phyloP scores from a whole-genome alignment of 75 land plant genomes.

The Adiantum capillusveneris region DNA sequence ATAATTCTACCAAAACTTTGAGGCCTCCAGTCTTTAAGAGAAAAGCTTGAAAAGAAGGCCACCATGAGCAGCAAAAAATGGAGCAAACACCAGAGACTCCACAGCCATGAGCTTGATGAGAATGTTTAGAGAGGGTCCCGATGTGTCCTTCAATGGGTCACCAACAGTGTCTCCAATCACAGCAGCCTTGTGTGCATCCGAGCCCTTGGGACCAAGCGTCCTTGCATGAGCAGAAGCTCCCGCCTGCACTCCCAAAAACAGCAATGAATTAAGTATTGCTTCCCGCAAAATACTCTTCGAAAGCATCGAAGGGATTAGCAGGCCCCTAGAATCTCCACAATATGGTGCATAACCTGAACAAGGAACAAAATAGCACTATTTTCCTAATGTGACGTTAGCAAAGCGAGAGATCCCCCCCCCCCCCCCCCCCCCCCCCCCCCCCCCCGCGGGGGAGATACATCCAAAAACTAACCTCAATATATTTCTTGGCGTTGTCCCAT shows the following conservation, averaged over 20 bases:
- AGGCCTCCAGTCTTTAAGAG: no score
- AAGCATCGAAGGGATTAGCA: no score
- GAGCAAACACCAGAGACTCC: conserved; percentile 51
- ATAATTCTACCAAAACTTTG: no score
- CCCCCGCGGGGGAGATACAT: no score
- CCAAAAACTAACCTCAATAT: conserved; percentile 48
- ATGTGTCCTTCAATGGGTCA: conserved; percentile 51
- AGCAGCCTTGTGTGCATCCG: conserved; percentile 48
- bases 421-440: no score
- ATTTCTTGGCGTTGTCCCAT: conserved; percentile 77
- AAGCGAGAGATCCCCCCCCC: no score
- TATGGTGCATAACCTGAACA: no score
- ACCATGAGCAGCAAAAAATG: conserved; percentile 42
- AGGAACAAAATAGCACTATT: no score
- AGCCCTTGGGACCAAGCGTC: conserved; percentile 43
- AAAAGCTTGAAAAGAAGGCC: conserved; percentile 25
- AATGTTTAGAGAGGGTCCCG: conserved; percentile 49
- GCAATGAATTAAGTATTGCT: no score
- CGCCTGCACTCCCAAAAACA: conserved; percentile 17
- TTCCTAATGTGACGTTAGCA: no score
- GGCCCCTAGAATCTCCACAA: no score
- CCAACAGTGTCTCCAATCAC: conserved; percentile 51
- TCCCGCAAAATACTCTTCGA: no score
- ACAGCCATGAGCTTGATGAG: conserved; percentile 53
- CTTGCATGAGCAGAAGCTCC: conserved; percentile 35